A percentile compares a stretch with the other conserved stretches of the same genome.
Conservation (phyloP, 176 grass and related monocot species). For the Bolboschoenus planiculmis region DNA sequence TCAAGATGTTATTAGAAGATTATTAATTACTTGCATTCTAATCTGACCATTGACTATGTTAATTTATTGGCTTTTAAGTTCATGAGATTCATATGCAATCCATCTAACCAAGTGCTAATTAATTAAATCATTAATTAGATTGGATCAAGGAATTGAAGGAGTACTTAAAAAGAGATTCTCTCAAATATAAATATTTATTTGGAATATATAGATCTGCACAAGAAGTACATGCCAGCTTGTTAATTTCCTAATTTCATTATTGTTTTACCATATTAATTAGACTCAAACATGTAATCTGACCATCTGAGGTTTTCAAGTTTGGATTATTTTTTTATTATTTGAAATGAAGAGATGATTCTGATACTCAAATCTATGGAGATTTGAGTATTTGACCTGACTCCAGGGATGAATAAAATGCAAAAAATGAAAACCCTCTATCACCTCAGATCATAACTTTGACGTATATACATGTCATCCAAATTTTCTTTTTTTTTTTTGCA, state of each 20-base stretch:
- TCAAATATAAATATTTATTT: not conserved
- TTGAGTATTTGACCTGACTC: not conserved
- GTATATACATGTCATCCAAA: not conserved
- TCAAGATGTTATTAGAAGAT: not conserved
- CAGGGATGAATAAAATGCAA: too few relatives aligned
- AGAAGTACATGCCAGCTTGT: not conserved
- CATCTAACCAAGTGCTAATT: not conserved
- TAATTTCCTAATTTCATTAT: not conserved
- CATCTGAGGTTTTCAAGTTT: not conserved
- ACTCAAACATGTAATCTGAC: not conserved
- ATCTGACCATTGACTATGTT: not conserved
- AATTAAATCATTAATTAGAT: not conserved
- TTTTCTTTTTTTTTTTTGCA: not conserved
- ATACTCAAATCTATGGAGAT: not conserved
- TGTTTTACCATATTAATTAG: not conserved
- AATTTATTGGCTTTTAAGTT: not conserved
- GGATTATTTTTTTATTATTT: not conserved
- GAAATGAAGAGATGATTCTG: not conserved
- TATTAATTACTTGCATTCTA: not conserved
- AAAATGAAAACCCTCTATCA: not conserved
- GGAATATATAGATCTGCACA: not conserved
- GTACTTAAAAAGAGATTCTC: not conserved
- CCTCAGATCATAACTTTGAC: not conserved
- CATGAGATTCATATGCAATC: not conserved
- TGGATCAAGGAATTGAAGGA: not conserved